phyloP scores from a whole-genome alignment of 768 basidiomycete genomes.

The Boletus huronensis region DNA sequence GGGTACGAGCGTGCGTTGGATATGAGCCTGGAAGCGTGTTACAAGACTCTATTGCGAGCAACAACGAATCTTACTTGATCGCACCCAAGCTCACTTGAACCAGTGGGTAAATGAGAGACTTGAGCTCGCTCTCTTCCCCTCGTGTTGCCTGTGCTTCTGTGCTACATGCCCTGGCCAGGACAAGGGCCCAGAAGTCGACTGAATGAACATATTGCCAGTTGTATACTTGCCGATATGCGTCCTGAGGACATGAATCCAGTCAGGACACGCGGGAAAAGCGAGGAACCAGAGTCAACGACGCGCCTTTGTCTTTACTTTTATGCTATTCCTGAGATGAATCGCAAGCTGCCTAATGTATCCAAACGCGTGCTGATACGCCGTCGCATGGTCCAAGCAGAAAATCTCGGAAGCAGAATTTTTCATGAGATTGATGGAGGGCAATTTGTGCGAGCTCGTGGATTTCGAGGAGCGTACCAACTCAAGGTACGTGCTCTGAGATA shows the following conservation, averaged over 20 bases:
- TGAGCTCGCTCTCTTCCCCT: constrained; percentile 69
- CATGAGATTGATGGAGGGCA: constrained; percentile 93
- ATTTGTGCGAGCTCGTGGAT: constrained; percentile 78
- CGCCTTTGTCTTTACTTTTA: constrained; percentile 85
- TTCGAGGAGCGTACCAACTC: constrained; percentile 81
- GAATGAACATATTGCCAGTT: constrained; percentile 99
- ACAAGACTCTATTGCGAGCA: not conserved
- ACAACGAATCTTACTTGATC: constrained; percentile 61
- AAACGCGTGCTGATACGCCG: constrained; percentile 92
- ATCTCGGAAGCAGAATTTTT: constrained; percentile 96
- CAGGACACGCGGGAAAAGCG: constrained; percentile 5
- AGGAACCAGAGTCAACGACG: constrained; percentile 10
- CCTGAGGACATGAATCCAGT: constrained; percentile 41
- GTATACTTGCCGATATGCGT: constrained; percentile 91
- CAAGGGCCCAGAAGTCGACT: constrained; percentile 93
- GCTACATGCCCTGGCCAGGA: constrained; percentile 80
- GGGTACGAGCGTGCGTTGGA: constrained; percentile 91
- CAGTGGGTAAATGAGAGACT: constrained; percentile 90
- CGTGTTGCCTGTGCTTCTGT: constrained; percentile 48
- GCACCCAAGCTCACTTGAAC: constrained; percentile 93
- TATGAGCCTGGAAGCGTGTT: constrained; percentile 60
- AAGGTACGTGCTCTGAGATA: constrained; percentile 75
- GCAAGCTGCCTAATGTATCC: constrained; percentile 94
- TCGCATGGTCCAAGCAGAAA: constrained; percentile 71
- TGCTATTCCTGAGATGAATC: constrained; percentile 85